Conservation (phyloP, 2,329 filamentous ascomycete species). For the Arthroderma sp. region DNA sequence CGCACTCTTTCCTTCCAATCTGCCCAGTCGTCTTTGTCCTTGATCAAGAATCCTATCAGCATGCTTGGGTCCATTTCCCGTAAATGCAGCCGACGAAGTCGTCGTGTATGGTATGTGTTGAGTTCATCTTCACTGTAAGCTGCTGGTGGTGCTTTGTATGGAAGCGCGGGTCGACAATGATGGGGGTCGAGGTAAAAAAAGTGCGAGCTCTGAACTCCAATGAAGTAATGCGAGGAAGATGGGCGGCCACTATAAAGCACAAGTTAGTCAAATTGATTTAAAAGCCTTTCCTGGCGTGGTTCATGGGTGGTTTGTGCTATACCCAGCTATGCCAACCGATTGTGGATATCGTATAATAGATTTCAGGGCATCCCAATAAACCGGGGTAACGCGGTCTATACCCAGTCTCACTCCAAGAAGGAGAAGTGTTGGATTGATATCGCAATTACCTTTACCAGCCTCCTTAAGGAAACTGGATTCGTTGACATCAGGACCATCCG, state of each 20-base stretch:
- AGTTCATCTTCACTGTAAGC: conserved; percentile 59
- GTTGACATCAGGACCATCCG: conserved; percentile 83
- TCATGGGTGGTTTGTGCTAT: conserved; percentile 18
- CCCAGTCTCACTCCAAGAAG: conserved; percentile 79
- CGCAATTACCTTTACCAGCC: conserved; percentile 40
- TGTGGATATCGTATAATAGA: conserved; percentile 73
- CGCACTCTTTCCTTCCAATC: conserved; percentile 62
- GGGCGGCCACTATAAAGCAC: conserved; percentile 58
- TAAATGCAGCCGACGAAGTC: conserved; percentile 68
- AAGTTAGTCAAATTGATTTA: background rate
- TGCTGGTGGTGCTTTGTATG: conserved; percentile 41
- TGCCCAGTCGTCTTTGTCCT: conserved; percentile 67
- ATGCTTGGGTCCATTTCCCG: conserved; percentile 96
- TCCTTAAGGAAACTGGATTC: conserved; percentile 74
- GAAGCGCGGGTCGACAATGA: conserved; percentile 62
- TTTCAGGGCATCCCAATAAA: conserved; percentile 91
- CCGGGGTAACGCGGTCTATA: conserved; percentile 84
- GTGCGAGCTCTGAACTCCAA: conserved; percentile 58
- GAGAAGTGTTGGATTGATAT: conserved; percentile 73
- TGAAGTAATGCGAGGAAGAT: conserved; percentile 72
- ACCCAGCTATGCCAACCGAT: conserved; percentile 94
- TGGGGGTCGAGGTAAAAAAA: conserved; percentile 96
- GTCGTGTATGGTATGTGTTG: conserved; percentile 72
- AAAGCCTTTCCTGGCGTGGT: too few relatives aligned
- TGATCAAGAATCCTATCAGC: conserved; percentile 86